phyloP scores from a whole-genome alignment of 176 grass and related monocot species.

The Otatea glauca region DNA sequence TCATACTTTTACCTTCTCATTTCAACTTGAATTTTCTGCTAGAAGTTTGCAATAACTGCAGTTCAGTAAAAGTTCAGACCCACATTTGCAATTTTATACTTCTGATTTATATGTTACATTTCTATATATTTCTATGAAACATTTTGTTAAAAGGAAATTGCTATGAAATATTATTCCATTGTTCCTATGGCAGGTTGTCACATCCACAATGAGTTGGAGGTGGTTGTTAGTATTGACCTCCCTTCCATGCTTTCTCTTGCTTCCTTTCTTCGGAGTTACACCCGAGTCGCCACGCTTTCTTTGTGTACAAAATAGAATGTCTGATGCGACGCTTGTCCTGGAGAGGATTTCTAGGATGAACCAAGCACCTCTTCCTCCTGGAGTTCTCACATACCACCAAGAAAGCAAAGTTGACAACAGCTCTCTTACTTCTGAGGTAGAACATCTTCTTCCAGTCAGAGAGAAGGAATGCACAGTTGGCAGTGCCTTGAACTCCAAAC shows the following conservation, averaged over 20 bases:
- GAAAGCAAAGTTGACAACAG: conserved; percentile 40
- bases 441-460: conserved; percentile 43
- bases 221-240: conserved; percentile 72
- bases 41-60: background rate
- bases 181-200: conserved; percentile 50
- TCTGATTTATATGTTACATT: conserved; percentile 8
- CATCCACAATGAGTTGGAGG: conserved; percentile 66
- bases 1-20: conserved; percentile 14
- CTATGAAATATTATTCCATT: conserved; percentile 2
- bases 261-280: conserved; percentile 59
- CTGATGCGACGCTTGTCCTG: conserved; percentile 62
- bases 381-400: conserved; percentile 53
- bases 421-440: conserved; percentile 44
- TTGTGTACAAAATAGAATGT: conserved; percentile 58
- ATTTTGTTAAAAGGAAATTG: background rate
- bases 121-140: background rate
- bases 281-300: conserved; percentile 86
- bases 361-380: conserved; percentile 61
- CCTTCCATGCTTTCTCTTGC: conserved; percentile 72
- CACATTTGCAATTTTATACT: background rate
- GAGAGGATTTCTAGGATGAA: conserved; percentile 72
- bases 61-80: background rate
- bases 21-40: conserved; percentile 5
- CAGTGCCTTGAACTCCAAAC: conserved; percentile 41
- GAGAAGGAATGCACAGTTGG: conserved; percentile 35